phyloP scores from a whole-genome alignment of 192 early-diverging fungal genomes.

The Coemansia sp. region DNA sequence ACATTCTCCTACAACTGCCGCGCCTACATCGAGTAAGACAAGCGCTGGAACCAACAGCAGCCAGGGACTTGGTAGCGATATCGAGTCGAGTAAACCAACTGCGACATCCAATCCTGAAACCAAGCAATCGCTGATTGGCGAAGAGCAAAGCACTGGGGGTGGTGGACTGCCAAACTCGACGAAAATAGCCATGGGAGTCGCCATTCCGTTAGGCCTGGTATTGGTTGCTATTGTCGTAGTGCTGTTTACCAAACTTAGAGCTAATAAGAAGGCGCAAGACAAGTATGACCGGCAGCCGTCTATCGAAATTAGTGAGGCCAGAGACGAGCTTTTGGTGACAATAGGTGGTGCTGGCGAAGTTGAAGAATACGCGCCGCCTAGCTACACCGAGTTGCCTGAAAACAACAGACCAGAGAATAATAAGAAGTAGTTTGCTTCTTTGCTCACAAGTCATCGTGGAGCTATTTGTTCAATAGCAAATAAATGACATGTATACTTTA shows the following conservation, averaged over 20 bases:
- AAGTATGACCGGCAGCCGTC: not conserved
- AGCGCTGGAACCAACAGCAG: not conserved
- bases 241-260: not conserved
- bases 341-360: slow-evolving; percentile 9
- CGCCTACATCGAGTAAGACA: not conserved
- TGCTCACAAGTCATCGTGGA: not conserved
- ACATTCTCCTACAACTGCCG: not conserved
- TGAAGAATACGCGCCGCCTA: not conserved
- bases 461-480: not conserved
- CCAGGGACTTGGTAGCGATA: not conserved
- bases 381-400: not conserved
- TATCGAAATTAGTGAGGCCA: not conserved
- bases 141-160: not conserved
- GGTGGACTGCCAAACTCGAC: slow-evolving; percentile 4
- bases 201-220: not conserved
- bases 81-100: not conserved
- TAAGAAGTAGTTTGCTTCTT: not conserved
- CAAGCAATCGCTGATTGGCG: not conserved
- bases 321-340: slow-evolving; percentile 5
- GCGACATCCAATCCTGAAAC: not conserved
- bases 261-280: not conserved
- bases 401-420: not conserved
- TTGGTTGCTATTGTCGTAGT: not conserved
- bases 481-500: no score
- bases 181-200: slow-evolving; percentile 11